Percentiles rank a stretch among this genome's conserved stretches.
phyloP scores from a whole-genome alignment of 257 asterid species.

The Solanum virginianum region DNA sequence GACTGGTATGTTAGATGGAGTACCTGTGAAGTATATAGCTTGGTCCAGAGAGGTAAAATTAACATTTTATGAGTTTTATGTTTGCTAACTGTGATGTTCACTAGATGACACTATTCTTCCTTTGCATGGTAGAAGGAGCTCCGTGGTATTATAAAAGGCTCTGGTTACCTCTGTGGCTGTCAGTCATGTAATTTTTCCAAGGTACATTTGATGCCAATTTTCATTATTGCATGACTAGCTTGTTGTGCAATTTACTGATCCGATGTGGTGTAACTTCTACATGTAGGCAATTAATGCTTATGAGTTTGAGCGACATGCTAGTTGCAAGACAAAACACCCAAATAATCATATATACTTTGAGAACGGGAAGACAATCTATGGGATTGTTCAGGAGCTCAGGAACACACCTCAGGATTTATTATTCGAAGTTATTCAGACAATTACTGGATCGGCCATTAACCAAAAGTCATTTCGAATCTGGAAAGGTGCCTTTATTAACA shows the following conservation, averaged over 20 bases:
- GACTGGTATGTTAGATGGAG: conserved; percentile 19
- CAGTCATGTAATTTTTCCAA: conserved; percentile 17
- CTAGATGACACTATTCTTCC: not conserved
- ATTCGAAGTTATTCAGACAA: conserved; percentile 20
- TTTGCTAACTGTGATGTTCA: not conserved
- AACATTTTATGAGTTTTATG: not conserved
- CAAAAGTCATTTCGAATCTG: conserved; percentile 19
- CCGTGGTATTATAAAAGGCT: conserved; percentile 12
- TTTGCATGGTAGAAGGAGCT: conserved; percentile 18
- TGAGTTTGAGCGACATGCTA: conserved; percentile 32
- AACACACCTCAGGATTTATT: conserved; percentile 15
- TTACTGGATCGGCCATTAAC: conserved; percentile 19
- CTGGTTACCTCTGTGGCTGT: conserved; percentile 29
- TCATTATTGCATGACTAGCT: not conserved
- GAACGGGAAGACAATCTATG: conserved; percentile 26
- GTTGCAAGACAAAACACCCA: conserved; percentile 27
- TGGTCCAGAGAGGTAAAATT: conserved; percentile 15
- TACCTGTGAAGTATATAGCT: conserved; percentile 15
- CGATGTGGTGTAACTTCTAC: not conserved
- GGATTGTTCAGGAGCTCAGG: conserved; percentile 27
- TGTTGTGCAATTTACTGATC: not conserved
- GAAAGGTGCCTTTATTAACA: conserved; percentile 12
- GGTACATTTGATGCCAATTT: not conserved
- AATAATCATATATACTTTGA: conserved; percentile 26
- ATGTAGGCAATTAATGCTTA: conserved; percentile 23